Evolutionary conservation across 2,329 filamentous ascomycete genomes (phyloP).

Genomic region (Cercospora janseana): DNA sequence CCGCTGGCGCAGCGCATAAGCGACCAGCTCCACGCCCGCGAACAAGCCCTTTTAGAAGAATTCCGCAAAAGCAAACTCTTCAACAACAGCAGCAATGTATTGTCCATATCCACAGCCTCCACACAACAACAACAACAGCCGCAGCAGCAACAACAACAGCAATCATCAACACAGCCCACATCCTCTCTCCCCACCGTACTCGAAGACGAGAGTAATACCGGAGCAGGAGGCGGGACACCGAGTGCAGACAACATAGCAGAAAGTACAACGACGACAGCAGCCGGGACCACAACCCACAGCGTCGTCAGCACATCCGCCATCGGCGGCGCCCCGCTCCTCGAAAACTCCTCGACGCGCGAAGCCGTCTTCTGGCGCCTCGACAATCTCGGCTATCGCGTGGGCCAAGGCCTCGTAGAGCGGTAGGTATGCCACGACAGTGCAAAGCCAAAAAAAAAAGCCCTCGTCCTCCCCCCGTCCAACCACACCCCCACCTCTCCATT

Average conservation of each 20-base stretch:
- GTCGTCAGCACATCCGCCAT: constrained; percentile 11
- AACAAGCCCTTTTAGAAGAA: constrained; percentile 43
- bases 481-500: not conserved
- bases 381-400: constrained; percentile 82
- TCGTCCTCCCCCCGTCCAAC: not conserved
- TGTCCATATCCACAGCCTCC: constrained; percentile 8
- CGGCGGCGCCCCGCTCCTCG: constrained; percentile 19
- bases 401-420: constrained; percentile 88
- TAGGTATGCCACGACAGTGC: constrained; percentile 51
- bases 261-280: constrained; percentile 12
- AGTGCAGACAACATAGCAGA: constrained; percentile 5
- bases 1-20: constrained; percentile 87
- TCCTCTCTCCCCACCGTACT: not conserved
- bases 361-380: constrained; percentile 84
- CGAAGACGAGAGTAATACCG: not conserved
- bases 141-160: constrained; percentile 20
- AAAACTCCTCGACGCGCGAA: constrained; percentile 77
- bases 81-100: constrained; percentile 16
- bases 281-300: constrained; percentile 11
- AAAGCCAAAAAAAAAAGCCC: not conserved
- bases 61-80: constrained; percentile 34
- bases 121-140: constrained; percentile 8
- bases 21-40: constrained; percentile 62
- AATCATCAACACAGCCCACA: constrained; percentile 11
- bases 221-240: constrained; percentile 3